Percentiles rank a stretch among this genome's conserved stretches.
These are phyloP conservation scores for Rosa lucieae DNA, from an alignment of 306 rosid species.

Conservation along the genomic window DNA sequence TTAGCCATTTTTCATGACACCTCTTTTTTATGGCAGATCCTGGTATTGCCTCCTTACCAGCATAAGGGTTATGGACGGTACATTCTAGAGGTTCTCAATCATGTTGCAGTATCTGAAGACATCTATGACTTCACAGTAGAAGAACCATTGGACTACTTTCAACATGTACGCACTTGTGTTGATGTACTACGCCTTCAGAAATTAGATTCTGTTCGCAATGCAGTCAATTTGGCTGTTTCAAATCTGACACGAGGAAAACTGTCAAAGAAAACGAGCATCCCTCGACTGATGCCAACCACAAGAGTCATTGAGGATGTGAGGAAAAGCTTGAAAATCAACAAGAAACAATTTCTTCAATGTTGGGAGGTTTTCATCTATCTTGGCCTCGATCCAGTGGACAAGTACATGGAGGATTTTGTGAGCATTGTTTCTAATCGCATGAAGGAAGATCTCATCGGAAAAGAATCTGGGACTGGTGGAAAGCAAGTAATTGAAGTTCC, in stretches of 20 bases:
- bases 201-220: slow-evolving; percentile 53
- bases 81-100: slow-evolving; percentile 69
- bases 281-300: slow-evolving; percentile 59
- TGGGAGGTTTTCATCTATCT: slow-evolving; percentile 90
- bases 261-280: slow-evolving; percentile 65
- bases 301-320: slow-evolving; percentile 55
- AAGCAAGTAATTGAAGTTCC: slow-evolving; percentile 67
- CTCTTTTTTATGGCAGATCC: slow-evolving; percentile 50
- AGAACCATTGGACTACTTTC: slow-evolving; percentile 87
- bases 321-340: slow-evolving; percentile 69
- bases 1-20: slow-evolving; percentile 23
- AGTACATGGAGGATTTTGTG: slow-evolving; percentile 64
- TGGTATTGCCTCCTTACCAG: slow-evolving; percentile 84
- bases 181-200: slow-evolving; percentile 61
- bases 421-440: slow-evolving; percentile 59
- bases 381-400: slow-evolving; percentile 58
- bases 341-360: slow-evolving; percentile 81
- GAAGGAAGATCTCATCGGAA: slow-evolving; percentile 79
- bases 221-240: slow-evolving; percentile 52
- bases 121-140: slow-evolving; percentile 79
- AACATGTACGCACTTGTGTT: slow-evolving; percentile 72
- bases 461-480: slow-evolving; percentile 63
- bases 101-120: slow-evolving; percentile 68
- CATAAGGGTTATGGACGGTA: slow-evolving; percentile 81
- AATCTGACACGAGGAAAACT: slow-evolving; percentile 59